Base-by-base conservation (phyloP, 257 asterid species). In the Oldenlandia corymbosa region DNA sequence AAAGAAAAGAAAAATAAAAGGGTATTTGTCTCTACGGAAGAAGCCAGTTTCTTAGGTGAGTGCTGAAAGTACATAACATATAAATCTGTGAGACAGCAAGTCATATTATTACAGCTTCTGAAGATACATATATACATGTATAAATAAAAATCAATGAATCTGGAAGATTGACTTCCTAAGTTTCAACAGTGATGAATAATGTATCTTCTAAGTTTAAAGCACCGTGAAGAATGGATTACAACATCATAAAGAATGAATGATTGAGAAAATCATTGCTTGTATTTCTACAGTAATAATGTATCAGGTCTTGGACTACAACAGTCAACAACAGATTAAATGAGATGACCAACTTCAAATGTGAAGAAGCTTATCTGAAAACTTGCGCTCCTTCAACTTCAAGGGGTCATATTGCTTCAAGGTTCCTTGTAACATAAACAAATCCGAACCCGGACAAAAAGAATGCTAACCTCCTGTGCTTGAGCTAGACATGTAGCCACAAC, bases 391-490 rank as follows among this genome's bases (percentile, higher is more conserved):
- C n/a, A n/a, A n/a, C 31, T 61, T 60, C 5, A 11, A 12, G 17
- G 7, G 27, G 61, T 36, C 41, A 36, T 24, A 59, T 21, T 5
- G 31, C 16, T 45, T 61, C 66, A 41, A 61, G 66, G 11, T 27
- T 45, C 23, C 13, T 14, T 26, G 11, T 10, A 45, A 45, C 13
- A 11, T 46, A 43, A 18, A 45, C 2, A 13, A 30, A 45, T 30
- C 32, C 62, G 36, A 46, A 31, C 43, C 4, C 27, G 4, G 27
- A 16, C n/a, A n/a, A 27, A 61, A 45, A 13, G 14, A 24, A 10
- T 26, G 42, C 37, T 30, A n/a, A 2, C 5, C 28, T 36, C 57
- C 68, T 60, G 46, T 72, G 34, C 75, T 30, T 58, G 58, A 28
- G 64, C 71, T 71, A 46, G 89, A n/a, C n/a, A n/a, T n/a, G n/a